Evolutionary conservation across 306 rosid species (phyloP).

Genomic region (Malus sieversii): DNA sequence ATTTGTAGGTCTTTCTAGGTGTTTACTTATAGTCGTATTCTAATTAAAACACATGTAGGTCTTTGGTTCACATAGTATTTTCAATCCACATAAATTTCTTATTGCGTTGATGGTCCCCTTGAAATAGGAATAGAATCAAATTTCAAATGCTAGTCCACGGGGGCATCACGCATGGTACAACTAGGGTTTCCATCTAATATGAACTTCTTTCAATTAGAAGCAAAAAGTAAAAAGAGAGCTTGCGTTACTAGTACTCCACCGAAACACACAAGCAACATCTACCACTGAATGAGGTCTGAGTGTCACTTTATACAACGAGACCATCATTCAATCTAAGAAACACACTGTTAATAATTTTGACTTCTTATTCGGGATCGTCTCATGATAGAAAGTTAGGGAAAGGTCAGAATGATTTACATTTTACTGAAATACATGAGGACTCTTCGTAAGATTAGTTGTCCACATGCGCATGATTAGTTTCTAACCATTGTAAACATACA

Average conservation of each 20-base stretch:
- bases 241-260: neutral
- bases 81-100: neutral
- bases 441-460: neutral
- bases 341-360: neutral
- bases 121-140: neutral
- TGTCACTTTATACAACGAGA: neutral
- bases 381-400: neutral
- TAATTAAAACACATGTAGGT: no score
- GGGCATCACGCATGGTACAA: neutral
- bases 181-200: neutral
- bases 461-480: neutral
- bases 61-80: no score
- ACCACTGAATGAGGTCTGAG: neutral
- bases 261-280: neutral
- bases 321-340: neutral
- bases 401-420: neutral
- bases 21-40: accelerated
- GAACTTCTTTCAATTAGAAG: neutral
- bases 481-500: neutral
- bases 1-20: no score
- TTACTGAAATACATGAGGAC: neutral
- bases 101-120: neutral
- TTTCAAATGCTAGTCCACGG: neutral
- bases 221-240: neutral
- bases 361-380: neutral